Evolutionary conservation across 2,329 filamentous ascomycete genomes (phyloP).

Genomic region (Davidsoniella virescens): DNA sequence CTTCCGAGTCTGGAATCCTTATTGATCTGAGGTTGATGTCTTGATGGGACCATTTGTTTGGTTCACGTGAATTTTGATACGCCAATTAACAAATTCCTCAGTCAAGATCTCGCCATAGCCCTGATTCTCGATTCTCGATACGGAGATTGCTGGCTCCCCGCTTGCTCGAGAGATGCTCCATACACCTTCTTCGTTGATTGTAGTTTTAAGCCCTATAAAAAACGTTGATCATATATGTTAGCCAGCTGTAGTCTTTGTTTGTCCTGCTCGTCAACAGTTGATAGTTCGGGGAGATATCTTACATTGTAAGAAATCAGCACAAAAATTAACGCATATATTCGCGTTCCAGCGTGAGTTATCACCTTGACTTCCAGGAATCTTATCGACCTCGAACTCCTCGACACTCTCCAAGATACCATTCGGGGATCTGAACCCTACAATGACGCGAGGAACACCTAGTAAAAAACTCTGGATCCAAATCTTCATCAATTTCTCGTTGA

Average conservation of each 20-base stretch:
- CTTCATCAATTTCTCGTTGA: slow-evolving; percentile 80
- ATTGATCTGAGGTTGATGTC: not conserved
- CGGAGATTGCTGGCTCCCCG: slow-evolving; percentile 49
- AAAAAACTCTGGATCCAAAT: slow-evolving; percentile 97
- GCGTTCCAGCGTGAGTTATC: slow-evolving; percentile 69
- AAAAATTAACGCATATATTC: slow-evolving; percentile 86
- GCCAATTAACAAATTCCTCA: slow-evolving; percentile 62
- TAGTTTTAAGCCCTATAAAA: slow-evolving; percentile 37
- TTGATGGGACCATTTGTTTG: slow-evolving; percentile 1
- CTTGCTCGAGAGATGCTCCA: slow-evolving; percentile 62
- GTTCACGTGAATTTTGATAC: slow-evolving; percentile 28
- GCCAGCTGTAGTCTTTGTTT: not conserved
- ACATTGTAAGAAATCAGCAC: slow-evolving; percentile 63
- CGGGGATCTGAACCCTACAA: slow-evolving; percentile 70
- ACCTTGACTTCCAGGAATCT: slow-evolving; percentile 58
- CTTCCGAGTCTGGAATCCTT: not conserved
- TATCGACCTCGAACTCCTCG: slow-evolving; percentile 65
- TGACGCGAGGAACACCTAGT: slow-evolving; percentile 77
- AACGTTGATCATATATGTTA: not conserved
- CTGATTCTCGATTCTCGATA: slow-evolving; percentile 55
- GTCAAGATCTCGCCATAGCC: slow-evolving; percentile 65
- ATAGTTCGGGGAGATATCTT: slow-evolving; percentile 20
- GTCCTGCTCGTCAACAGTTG: not conserved
- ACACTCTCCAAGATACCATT: slow-evolving; percentile 52
- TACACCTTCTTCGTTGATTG: slow-evolving; percentile 53